Percentiles rank a stretch among this genome's conserved stretches.
Evolutionary conservation across 495 filamentous ascomycete genomes (phyloP).

Genomic region (Podospora anserina): DNA sequence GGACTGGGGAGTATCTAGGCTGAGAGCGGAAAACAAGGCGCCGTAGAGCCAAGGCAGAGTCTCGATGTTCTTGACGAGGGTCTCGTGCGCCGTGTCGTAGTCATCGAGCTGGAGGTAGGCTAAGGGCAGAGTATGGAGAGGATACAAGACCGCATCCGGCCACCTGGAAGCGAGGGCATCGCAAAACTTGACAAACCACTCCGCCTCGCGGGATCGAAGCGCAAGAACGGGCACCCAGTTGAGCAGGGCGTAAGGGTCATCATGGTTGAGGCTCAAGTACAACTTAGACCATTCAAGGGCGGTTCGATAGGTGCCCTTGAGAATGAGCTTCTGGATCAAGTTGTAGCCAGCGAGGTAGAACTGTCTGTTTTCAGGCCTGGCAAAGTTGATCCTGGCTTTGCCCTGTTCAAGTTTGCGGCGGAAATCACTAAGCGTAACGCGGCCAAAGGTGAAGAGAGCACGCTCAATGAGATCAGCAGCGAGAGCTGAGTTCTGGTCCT

Average conservation of each 20-base stretch:
- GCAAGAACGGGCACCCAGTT: conserved; percentile 79
- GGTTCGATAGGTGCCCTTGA: conserved; percentile 91
- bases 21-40: conserved; percentile 71
- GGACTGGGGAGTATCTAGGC: conserved; percentile 66
- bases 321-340: conserved; percentile 75
- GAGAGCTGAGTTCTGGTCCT: conserved; percentile 79
- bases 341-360: conserved; percentile 87
- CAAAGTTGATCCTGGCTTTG: conserved; percentile 73
- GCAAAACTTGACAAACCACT: conserved; percentile 70
- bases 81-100: conserved; percentile 56
- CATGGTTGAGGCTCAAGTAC: conserved; percentile 69
- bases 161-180: conserved; percentile 52
- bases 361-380: conserved; percentile 80
- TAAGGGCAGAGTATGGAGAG: conserved; percentile 68
- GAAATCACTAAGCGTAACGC: conserved; percentile 78
- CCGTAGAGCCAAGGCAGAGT: conserved; percentile 77
- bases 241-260: conserved; percentile 78
- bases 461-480: conserved; percentile 87
- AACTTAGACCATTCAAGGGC: conserved; percentile 91
- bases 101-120: conserved; percentile 70
- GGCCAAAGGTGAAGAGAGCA: conserved; percentile 88
- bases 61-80: conserved; percentile 63
- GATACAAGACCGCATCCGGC: conserved; percentile 48
- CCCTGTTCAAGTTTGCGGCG: conserved; percentile 70
- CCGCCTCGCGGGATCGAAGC: conserved; percentile 70